A percentile compares a stretch with the other conserved stretches of the same genome.
phyloP scores from a whole-genome alignment of 768 basidiomycete genomes.

The Crassisporium funariophilum region DNA sequence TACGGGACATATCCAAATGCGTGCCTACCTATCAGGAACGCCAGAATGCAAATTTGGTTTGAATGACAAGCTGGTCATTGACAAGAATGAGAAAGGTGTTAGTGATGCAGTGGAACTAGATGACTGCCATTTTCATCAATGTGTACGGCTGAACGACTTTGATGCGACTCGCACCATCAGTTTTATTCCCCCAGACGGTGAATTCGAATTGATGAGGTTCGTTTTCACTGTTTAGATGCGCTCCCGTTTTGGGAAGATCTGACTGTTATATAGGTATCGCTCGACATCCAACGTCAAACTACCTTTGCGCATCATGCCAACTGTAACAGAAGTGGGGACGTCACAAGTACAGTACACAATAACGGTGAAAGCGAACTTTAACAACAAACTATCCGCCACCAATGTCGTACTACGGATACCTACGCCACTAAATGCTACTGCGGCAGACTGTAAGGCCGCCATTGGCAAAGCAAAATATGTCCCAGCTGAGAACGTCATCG shows the following conservation, averaged over 20 bases:
- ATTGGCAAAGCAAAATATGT: constrained; percentile 97
- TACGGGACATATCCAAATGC: constrained; percentile 97
- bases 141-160: constrained; percentile 93
- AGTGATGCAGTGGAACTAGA: constrained; percentile 92
- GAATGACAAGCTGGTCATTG: constrained; percentile 97
- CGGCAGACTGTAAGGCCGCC: constrained; percentile 88
- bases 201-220: constrained; percentile 97
- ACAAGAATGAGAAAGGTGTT: constrained; percentile 71
- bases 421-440: constrained; percentile 93
- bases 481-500: constrained; percentile 92
- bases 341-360: constrained; percentile 90
- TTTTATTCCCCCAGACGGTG: constrained; percentile 97
- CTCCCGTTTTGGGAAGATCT: neutral
- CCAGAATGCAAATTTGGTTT: constrained; percentile 99
- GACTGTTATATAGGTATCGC: constrained; percentile 72
- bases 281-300: constrained; percentile 96
- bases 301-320: constrained; percentile 86
- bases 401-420: constrained; percentile 93
- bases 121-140: constrained; percentile 99
- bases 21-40: constrained; percentile 93
- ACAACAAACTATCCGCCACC: constrained; percentile 89
- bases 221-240: constrained; percentile 23
- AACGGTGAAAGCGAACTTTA: constrained; percentile 86
- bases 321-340: constrained; percentile 91
- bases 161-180: constrained; percentile 93